Conservation (phyloP, 768 basidiomycete species). For the Calocera cornea region DNA sequence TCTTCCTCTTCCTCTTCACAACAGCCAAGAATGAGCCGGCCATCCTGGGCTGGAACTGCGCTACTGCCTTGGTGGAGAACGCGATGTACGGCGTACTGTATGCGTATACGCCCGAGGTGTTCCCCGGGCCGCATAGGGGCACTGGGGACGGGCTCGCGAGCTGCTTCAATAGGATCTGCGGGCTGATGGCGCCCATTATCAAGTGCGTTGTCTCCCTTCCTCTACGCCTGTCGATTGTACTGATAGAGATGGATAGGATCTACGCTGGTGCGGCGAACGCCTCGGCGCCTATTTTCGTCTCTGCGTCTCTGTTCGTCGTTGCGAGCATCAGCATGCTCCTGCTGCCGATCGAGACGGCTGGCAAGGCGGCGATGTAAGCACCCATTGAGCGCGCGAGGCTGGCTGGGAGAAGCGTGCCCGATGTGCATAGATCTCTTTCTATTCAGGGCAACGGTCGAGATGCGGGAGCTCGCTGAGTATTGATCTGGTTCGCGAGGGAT, state of each 20-base stretch:
- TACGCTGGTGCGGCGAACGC: constrained; percentile 19
- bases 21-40: constrained; percentile 30
- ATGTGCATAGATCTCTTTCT: too few relatives aligned
- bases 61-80: constrained; percentile 19
- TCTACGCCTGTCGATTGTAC: too few relatives aligned
- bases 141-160: constrained; percentile 40
- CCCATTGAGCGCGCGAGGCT: too few relatives aligned
- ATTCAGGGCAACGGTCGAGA: too few relatives aligned
- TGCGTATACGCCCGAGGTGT: constrained; percentile 47
- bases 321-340: constrained; percentile 30
- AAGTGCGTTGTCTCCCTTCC: background rate
- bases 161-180: constrained; percentile 37
- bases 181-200: constrained; percentile 33
- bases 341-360: constrained; percentile 32
- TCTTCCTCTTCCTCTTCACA: constrained; percentile 42
- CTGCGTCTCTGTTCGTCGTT: constrained; percentile 34
- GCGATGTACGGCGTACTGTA: constrained; percentile 41
- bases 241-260: background rate
- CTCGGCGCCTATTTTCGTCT: constrained; percentile 32
- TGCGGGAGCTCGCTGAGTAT: too few relatives aligned
- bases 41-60: constrained; percentile 37
- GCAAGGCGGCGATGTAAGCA: background rate
- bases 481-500: background rate
- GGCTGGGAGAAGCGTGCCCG: too few relatives aligned
- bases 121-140: constrained; percentile 44